These are phyloP conservation scores for Xerocomus brunneocitrinus DNA, from an alignment of 768 basidiomycete species.

Conservation along the genomic window DNA sequence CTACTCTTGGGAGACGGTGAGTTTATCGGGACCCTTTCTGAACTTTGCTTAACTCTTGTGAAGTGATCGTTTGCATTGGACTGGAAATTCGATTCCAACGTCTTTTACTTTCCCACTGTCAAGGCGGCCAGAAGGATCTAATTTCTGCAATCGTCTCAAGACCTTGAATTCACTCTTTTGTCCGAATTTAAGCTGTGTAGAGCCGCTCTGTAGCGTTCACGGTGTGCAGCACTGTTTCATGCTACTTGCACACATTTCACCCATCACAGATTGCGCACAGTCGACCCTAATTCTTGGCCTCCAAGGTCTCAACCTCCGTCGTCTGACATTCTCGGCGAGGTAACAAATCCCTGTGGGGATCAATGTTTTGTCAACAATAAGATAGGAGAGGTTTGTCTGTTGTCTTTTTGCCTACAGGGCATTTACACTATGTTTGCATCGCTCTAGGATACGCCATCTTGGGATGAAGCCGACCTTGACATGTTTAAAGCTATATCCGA, in stretches of 20 bases:
- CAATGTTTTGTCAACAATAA: constrained; percentile 24
- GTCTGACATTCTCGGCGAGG: constrained; percentile 3
- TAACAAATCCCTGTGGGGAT: constrained; percentile 22
- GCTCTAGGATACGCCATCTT: constrained; percentile 26
- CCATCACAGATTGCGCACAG: constrained; percentile 16
- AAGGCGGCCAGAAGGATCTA: constrained; percentile 6
- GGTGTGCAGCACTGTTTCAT: constrained; percentile 28
- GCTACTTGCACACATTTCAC: constrained; percentile 11
- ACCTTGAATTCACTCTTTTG: constrained; percentile 45
- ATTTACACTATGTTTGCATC: background rate
- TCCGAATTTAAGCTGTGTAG: constrained; percentile 47
- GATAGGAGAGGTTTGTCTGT: constrained; percentile 11
- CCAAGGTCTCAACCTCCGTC: background rate
- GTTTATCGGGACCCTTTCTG: constrained; percentile 20
- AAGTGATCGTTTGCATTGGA: constrained; percentile 33
- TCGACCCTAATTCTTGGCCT: constrained; percentile 20
- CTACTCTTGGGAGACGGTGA: constrained; percentile 20
- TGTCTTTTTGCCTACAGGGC: background rate
- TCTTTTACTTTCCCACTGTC: constrained; percentile 10
- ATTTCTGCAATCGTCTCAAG: constrained; percentile 29
- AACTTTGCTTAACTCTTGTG: constrained; percentile 4
- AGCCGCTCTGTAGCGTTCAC: constrained; percentile 48
- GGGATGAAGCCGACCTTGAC: constrained; percentile 38
- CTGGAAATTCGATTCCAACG: constrained; percentile 21
- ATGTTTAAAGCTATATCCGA: constrained; percentile 38